A percentile compares a stretch with the other conserved stretches of the same genome.
Evolutionary conservation across 2,329 filamentous ascomycete genomes (phyloP).

Genomic region (Phialemonium atrogriseum): DNA sequence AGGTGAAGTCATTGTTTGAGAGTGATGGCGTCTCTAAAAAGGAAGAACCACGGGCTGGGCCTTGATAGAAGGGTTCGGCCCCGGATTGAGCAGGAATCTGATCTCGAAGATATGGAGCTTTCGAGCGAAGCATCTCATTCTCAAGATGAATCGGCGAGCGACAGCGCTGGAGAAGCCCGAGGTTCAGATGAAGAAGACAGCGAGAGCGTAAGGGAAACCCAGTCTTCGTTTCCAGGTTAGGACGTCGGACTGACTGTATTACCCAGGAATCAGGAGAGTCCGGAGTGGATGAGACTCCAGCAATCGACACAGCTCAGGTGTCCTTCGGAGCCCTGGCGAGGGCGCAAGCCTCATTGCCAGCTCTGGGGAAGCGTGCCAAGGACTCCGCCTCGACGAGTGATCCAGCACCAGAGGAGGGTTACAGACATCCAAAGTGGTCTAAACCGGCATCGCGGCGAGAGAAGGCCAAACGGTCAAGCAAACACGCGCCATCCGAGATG

Average conservation of each 20-base stretch:
- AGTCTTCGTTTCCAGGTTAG: too few relatives aligned
- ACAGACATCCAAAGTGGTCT: too few relatives aligned
- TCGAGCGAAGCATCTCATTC: background rate
- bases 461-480: conserved; percentile 47
- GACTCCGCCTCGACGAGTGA: conserved; percentile 11
- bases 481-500: conserved; percentile 81
- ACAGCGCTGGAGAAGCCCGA: background rate
- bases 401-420: conserved; percentile 7
- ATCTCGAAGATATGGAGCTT: conserved; percentile 9
- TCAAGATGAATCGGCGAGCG: background rate
- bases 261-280: conserved; percentile 26
- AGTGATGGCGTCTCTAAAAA: conserved; percentile 12
- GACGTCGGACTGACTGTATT: background rate
- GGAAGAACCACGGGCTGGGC: conserved; percentile 6
- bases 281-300: conserved; percentile 25
- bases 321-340: conserved; percentile 88
- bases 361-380: conserved; percentile 27
- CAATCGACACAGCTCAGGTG: conserved; percentile 48
- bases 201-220: conserved; percentile 1
- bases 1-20: too few relatives aligned
- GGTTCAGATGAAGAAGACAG: background rate
- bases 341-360: conserved; percentile 63
- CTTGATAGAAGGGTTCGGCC: conserved; percentile 32
- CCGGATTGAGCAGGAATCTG: conserved; percentile 24
- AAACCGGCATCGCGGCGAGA: conserved; percentile 8